Base-by-base conservation (phyloP, 805 yeast species). In the Kodamaea hsintzibuensis region DNA sequence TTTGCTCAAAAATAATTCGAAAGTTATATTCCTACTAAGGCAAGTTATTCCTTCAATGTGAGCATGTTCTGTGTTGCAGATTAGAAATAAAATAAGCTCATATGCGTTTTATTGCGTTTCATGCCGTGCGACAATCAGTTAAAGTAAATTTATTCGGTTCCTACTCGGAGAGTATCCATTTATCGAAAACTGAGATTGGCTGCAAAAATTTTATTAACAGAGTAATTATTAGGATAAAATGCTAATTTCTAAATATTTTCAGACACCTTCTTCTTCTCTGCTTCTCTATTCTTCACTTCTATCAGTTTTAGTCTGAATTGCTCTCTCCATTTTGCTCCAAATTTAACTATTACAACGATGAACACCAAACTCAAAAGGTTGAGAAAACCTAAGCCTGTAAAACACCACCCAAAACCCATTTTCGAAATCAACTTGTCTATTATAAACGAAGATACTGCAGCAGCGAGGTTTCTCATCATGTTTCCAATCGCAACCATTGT, bases 331-430 rank as follows among this genome's bases (percentile, higher is more conserved):
- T 19, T 42, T 1, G 67, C 62, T 0, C 72, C 73, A 27, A 53
- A 58, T 22, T 50, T 52, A 7, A 62, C 50, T 27, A 67, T 53
- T n/a, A 61, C n/a, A 8, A 59, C 38, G 2, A 67, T 64, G 38
- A 60, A 47, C 0, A 42, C 55, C 12, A 65, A 51, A 4, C 65
- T 61, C 7, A 56, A 14, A 5, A 63, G 17, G 40, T 68, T 61
- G 7, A 67, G 38, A n/a, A 67, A 45, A 44, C 79, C 82, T n/a
- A 80, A 61, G 0, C 82, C 83, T 0, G 83, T 79, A 55, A 80
- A 82, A 55, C 82, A 79, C 84, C 84, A 80, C 0, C 83, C 83
- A 52, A 68, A 69, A 0, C 84, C 84, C 79, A 71, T 68, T 43
- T 42, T 51, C n/a, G 52, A 25, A 2, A 65, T 58, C 14, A 72